These are phyloP conservation scores for Protea cynaroides DNA, from an alignment of 164 flowering plant genomes.

Conservation along the genomic window DNA sequence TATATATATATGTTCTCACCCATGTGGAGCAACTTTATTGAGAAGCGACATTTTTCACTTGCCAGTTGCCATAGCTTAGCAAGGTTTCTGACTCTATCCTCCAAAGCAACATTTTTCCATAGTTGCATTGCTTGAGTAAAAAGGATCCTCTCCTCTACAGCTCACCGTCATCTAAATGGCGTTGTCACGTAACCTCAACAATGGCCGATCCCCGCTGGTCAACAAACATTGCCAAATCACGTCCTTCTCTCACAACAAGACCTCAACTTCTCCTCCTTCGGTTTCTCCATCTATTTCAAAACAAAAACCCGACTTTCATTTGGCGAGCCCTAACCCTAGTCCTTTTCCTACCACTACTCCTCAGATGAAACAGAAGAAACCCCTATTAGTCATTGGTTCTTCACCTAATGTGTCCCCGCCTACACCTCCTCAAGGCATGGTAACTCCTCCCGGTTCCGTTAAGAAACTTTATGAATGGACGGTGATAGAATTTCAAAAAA, in stretches of 20 bases:
- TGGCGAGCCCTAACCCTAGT: conserved; percentile 21
- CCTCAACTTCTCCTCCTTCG: conserved; percentile 26
- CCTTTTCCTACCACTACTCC: too few species aligned
- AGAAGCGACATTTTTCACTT: too few species aligned
- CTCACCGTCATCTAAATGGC: conserved; percentile 38
- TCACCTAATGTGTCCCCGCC: conserved; percentile 11
- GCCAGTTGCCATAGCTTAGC: too few species aligned
- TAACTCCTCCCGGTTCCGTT: conserved; percentile 13
- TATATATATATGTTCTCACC: too few species aligned
- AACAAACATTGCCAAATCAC: conserved; percentile 84
- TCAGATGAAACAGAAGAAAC: conserved; percentile 30
- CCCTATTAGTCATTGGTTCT: conserved; percentile 40
- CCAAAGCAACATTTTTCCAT: too few species aligned
- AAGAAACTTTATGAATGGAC: conserved; percentile 25
- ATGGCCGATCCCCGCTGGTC: conserved; percentile 81
- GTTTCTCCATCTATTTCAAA: conserved; percentile 23
- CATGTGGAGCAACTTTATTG: too few species aligned
- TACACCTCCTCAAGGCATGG: neutral
- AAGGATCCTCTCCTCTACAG: neutral
- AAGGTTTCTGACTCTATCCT: too few species aligned
- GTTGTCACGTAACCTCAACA: conserved; percentile 56
- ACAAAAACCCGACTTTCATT: conserved; percentile 21
- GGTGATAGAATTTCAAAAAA: too few species aligned
- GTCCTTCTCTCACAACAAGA: conserved; percentile 51
- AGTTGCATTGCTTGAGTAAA: too few species aligned